Evolutionary conservation across 352 stramenopile species (phyloP), one percentile per base, ranked within the genome.

Genomic region (Blastocystis sp.): DNA sequence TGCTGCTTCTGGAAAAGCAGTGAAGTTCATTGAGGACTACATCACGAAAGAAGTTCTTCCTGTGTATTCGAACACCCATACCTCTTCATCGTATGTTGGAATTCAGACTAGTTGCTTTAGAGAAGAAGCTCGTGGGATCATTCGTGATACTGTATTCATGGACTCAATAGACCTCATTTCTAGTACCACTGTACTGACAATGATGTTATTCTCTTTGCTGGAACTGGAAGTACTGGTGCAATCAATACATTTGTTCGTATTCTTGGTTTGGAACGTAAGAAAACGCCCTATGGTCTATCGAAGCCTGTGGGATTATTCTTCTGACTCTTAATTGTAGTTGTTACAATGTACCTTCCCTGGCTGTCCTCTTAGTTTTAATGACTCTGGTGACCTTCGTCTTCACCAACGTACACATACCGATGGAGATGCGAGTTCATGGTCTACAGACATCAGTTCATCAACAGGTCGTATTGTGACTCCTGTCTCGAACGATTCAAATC

Each of bases 11-110:
- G 92, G 93, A 75, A 93, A 94, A 81, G 91, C 93, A 3, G 78
- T 97, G 11, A 88, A 83, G 57, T 95, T 90, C 61, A 92, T 98
- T 12, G 95, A 98, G 89, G 83, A 92, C 19, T 98, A 97, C 74
- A 88, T 98, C 2, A 61, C 88, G 37, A 43, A 90, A 39, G 90
- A 93, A 43, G 95, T 97, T 32, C 88, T 97, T 78, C 95, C 95
- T 0, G 91, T 97, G 51, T 98, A 98, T 89, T 95, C 94, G 37
- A 98, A 98, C 88, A 98, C 96, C 21, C 96, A 98, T 90, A 98
- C 96, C 21, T 94, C 92, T 35, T 93, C 92, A 9, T 95, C 91
- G 29, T 89, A 92, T 63, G 94, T 92, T 7, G 93, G 93, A 24
- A 90, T 89, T 52, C 93, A 96, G 90, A 96, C 91, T 46, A 98